Percentiles rank a stretch among this genome's conserved stretches.
These are phyloP conservation scores for Septoria petroselini DNA, from an alignment of 2,329 filamentous ascomycete genomes.

Conservation along the genomic window DNA sequence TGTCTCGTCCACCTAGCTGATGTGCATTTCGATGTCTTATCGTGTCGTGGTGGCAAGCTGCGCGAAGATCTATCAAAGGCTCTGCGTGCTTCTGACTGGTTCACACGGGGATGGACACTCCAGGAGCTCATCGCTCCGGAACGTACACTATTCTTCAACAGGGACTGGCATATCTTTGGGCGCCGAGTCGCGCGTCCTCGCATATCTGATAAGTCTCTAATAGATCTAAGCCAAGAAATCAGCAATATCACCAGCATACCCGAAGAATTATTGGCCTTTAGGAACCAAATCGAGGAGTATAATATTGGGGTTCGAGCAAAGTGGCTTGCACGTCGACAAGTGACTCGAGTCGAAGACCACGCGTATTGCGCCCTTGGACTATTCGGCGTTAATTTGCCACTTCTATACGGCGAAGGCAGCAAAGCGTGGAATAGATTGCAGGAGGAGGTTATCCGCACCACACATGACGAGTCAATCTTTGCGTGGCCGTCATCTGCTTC, in stretches of 20 bases:
- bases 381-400: conserved; percentile 13
- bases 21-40: neutral
- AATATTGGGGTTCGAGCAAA: conserved; percentile 15
- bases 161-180: conserved; percentile 17
- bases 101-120: conserved; percentile 16
- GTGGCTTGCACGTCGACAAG: conserved; percentile 15
- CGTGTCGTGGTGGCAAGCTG: too few species aligned
- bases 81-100: conserved; percentile 10
- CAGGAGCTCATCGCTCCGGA: conserved; percentile 15
- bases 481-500: too few species aligned
- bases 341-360: conserved; percentile 17
- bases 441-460: conserved; percentile 2
- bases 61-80: neutral
- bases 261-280: conserved; percentile 1
- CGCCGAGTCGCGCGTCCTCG: too few species aligned
- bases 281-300: neutral
- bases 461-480: conserved; percentile 10
- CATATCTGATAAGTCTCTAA: neutral
- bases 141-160: conserved; percentile 9
- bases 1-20: conserved; percentile 16
- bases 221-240: neutral
- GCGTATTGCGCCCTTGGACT: conserved; percentile 19
- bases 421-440: conserved; percentile 9
- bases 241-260: conserved; percentile 7
- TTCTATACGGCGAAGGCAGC: conserved; percentile 15